These are phyloP conservation scores for Exophiala sp. DNA, from an alignment of 2,329 filamentous ascomycete genomes.

Conservation along the genomic window DNA sequence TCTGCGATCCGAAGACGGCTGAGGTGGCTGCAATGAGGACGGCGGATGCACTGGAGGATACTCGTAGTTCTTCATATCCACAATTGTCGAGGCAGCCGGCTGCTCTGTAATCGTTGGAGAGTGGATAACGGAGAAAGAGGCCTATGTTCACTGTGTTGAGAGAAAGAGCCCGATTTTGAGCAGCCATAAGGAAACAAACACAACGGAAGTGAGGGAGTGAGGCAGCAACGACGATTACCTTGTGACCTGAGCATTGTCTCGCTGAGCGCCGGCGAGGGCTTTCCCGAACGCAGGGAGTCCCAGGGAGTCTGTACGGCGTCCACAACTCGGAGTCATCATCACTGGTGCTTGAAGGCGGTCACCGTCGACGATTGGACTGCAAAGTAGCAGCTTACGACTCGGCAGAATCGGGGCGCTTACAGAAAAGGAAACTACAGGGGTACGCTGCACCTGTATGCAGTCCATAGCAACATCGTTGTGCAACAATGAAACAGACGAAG, in stretches of 20 bases:
- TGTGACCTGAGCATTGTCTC: conserved; percentile 16
- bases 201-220: conserved; percentile 2
- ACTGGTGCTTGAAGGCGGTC: conserved; percentile 24
- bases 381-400: conserved; percentile 13
- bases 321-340: conserved; percentile 10
- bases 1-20: conserved; percentile 6
- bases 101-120: conserved; percentile 2
- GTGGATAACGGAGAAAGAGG: background rate
- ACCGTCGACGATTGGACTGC: conserved; percentile 20
- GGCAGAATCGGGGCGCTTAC: conserved; percentile 23
- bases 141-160: too few species aligned
- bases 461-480: background rate
- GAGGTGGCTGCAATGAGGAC: conserved; percentile 16
- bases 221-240: conserved; percentile 8
- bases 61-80: conserved; percentile 23
- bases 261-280: conserved; percentile 8
- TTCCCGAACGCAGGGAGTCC: background rate
- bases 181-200: background rate
- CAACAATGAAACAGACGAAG: conserved; percentile 21
- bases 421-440: conserved; percentile 11
- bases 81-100: conserved; percentile 9
- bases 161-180: background rate
- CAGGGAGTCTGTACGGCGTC: background rate
- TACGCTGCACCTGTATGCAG: conserved; percentile 8
- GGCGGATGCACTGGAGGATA: conserved; percentile 25